Evolutionary conservation across 176 grass and related monocot species (phyloP).

Genomic region (Oryza meridionalis): DNA sequence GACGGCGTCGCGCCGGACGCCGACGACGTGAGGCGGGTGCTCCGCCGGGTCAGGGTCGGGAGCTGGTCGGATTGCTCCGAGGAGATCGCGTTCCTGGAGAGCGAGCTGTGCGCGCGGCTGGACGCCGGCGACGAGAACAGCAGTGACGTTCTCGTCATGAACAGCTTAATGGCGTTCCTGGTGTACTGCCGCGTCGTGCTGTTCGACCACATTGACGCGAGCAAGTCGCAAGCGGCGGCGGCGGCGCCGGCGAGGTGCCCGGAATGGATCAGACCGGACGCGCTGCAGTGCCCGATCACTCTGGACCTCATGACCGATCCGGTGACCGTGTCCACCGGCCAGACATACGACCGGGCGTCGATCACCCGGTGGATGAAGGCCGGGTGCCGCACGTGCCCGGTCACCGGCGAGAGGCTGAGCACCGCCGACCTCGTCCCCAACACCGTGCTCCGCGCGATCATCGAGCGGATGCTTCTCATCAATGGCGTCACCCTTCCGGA

Average conservation of each 20-base stretch:
- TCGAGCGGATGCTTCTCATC: slow-evolving; percentile 53
- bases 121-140: slow-evolving; percentile 28
- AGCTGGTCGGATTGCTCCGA: slow-evolving; percentile 84
- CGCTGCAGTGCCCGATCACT: slow-evolving; percentile 82
- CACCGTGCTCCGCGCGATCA: slow-evolving; percentile 50
- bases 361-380: slow-evolving; percentile 78
- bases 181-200: slow-evolving; percentile 80
- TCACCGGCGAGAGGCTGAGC: slow-evolving; percentile 71
- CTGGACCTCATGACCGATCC: slow-evolving; percentile 89
- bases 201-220: slow-evolving; percentile 54
- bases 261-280: slow-evolving; percentile 53
- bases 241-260: slow-evolving; percentile 35
- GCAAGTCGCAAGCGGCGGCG: background rate
- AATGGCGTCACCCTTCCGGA: slow-evolving; percentile 57
- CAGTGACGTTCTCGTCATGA: slow-evolving; percentile 44
- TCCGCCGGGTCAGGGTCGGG: slow-evolving; percentile 54
- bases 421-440: slow-evolving; percentile 67
- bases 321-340: slow-evolving; percentile 75
- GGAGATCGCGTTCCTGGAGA: slow-evolving; percentile 62
- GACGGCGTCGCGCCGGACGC: slow-evolving; percentile 51
- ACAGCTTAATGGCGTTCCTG: slow-evolving; percentile 54
- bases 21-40: slow-evolving; percentile 53
- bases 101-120: slow-evolving; percentile 34
- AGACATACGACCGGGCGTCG: slow-evolving; percentile 87
- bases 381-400: slow-evolving; percentile 53